Conservation (phyloP, 192 early-diverging fungal genomes). For the Cetraspora pellucida region DNA sequence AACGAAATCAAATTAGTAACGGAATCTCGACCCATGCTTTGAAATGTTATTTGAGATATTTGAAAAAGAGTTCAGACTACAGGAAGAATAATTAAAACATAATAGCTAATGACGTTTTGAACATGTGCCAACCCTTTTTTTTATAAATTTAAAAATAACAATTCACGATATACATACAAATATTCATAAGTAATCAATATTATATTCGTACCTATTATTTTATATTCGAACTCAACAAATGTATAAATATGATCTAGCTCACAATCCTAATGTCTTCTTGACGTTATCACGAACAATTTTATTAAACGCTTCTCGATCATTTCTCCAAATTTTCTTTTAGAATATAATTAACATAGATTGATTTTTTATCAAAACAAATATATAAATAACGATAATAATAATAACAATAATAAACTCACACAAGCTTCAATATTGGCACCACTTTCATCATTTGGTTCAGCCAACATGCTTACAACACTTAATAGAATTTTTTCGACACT, state of each 20-base stretch:
- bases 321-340: slow-evolving; percentile 85
- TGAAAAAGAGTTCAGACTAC: too few relatives aligned
- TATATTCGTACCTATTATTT: too few relatives aligned
- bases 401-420: slow-evolving; percentile 47
- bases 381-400: neutral
- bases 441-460: slow-evolving; percentile 98
- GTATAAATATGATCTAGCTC: slow-evolving; percentile 21
- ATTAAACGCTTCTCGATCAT: slow-evolving; percentile 81
- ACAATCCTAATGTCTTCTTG: slow-evolving; percentile 76
- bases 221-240: neutral
- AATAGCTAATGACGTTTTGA: too few relatives aligned
- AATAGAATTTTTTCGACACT: slow-evolving; percentile 97
- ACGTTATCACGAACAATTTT: slow-evolving; percentile 78
- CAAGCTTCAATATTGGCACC: slow-evolving; percentile 98
- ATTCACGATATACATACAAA: too few relatives aligned
- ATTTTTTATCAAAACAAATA: neutral
- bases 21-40: too few relatives aligned
- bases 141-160: too few relatives aligned
- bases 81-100: too few relatives aligned
- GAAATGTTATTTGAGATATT: too few relatives aligned
- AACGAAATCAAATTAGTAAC: too few relatives aligned
- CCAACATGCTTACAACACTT: slow-evolving; percentile 93
- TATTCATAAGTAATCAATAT: too few relatives aligned
- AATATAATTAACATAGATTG: neutral
- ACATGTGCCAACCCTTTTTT: too few relatives aligned